Base-by-base conservation (phyloP, 495 filamentous ascomycete genomes). In the Elasticomyces elasticus region DNA sequence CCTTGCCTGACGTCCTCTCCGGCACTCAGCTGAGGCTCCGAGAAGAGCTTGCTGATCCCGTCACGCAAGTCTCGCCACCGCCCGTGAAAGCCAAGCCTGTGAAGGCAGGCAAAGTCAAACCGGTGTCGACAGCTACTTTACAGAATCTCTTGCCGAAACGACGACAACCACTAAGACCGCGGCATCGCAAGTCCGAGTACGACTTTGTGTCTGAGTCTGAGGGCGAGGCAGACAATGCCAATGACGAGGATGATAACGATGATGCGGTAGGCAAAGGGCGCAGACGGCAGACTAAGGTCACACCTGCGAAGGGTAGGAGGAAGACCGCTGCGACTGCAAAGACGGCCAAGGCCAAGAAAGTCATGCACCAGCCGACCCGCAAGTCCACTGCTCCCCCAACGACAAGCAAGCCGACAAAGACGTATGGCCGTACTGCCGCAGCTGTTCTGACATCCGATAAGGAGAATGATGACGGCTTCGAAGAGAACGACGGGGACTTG, bases 371-470 rank as follows among this genome's bases (percentile, higher is more conserved):
- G 19, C 30, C 19, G 5, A 1, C 38, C 7, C 38, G 41, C 30
- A 56, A 55, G 31, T 23, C 49, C 1, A 37, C 48, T 0, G 50
- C 57, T 15, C 19, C 44, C n/a, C 11, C 47, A 4, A 10, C n/a
- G 2, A 1, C 51, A n/a, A 67, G 65, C 49, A 56, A 57, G 55
- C 27, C 43, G 17, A 56, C 41, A 5, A 63, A 56, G 52, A 71
- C 69, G 0, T 69, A 70, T 48, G 62, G 62, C 22, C 58, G 54
- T 1, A 20, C 25, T 5, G 41, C 38, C 9, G 55, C 56, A 31
- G 25, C 61, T 10, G 61, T 54, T 15, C 60, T 53, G 23, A 64
- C 60, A 11, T 73, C 75, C 1, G 74, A 76, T 45, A 78, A 79
- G 54, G 74, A 78, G 60, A 77, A 76, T 48, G 28, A 62, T 20